Evolutionary conservation across 805 yeast species (phyloP).

Genomic region (Candida morakotiae): DNA sequence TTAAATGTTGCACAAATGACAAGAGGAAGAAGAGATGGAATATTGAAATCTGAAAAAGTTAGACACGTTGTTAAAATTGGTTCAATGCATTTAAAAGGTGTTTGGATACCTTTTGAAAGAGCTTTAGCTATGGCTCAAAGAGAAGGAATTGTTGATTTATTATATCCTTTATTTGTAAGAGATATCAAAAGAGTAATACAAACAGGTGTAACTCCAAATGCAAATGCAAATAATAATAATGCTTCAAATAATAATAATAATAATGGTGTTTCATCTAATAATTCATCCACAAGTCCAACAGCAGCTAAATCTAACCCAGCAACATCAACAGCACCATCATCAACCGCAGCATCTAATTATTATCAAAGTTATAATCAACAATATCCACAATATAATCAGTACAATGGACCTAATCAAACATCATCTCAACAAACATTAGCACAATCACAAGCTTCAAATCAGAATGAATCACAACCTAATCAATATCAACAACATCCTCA

Average conservation of each 20-base stretch:
- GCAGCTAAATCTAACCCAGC: not conserved
- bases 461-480: not conserved
- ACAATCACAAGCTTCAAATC: not conserved
- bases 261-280: not conserved
- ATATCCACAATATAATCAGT: conserved; percentile 5
- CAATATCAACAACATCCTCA: conserved; percentile 2
- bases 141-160: conserved; percentile 65
- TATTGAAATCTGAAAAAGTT: conserved; percentile 69
- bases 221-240: conserved; percentile 8
- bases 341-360: conserved; percentile 4
- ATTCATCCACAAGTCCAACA: not conserved
- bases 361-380: conserved; percentile 7
- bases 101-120: conserved; percentile 84
- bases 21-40: conserved; percentile 82
- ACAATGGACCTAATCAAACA: not conserved
- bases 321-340: not conserved
- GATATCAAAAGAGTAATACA: conserved; percentile 60
- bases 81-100: conserved; percentile 84
- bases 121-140: conserved; percentile 79
- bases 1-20: conserved; percentile 85
- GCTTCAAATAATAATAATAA: not conserved
- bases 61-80: conserved; percentile 84
- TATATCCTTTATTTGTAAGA: conserved; percentile 67
- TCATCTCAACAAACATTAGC: conserved; percentile 1
- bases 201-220: conserved; percentile 39